Base-by-base conservation (phyloP, 2,329 filamentous ascomycete genomes). In the Fusarium staphyleae region DNA sequence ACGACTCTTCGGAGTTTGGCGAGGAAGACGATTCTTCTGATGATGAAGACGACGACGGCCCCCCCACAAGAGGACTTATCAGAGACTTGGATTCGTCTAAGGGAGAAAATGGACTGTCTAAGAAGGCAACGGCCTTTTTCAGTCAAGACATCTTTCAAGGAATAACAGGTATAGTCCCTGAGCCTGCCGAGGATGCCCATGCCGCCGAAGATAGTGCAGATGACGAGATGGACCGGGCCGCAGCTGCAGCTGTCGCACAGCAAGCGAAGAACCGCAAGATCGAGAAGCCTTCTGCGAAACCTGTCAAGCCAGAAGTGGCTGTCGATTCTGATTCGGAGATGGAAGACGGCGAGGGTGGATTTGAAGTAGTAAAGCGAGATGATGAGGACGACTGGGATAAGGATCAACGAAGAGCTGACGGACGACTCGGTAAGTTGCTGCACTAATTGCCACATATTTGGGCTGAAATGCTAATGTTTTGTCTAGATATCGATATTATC, bases 111-210 rank as follows among this genome's bases (percentile, higher is more conserved):
- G 64, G 64, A 10, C 37, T 66, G 7, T 66, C 64, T 2, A 67
- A 67, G 47, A 85, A 91, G 59, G 95, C 95, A 8, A 84, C 88
- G 9, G 83, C 88, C 55, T 99, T 99, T 77, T 99, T 99, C 72
- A 89, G 90, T 66, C 93, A 97, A 70, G 93, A 97, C 63, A 88
- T 99, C 33, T 99, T 99, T 79, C 87, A 93, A 63, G 90, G 87
- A 32, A 86, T 98, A 47, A 85, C 86, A 16, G 89, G 85, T 0
- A 73, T 88, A 15, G 76, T 87, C 3, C 86, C 86, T 14, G 79
- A 84, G 46, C 13, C 62, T 8, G 68, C 68, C 12, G 72, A 66
- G 2, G 56, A 44, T 12, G 60, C 41, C 12, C 71, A 66, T 2
- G 56, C 47, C 11, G 60, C 41, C 1, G 65, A 66, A 4, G 65